phyloP scores from a whole-genome alignment of 176 grass and related monocot genomes.

The Aegilops tauschii region DNA sequence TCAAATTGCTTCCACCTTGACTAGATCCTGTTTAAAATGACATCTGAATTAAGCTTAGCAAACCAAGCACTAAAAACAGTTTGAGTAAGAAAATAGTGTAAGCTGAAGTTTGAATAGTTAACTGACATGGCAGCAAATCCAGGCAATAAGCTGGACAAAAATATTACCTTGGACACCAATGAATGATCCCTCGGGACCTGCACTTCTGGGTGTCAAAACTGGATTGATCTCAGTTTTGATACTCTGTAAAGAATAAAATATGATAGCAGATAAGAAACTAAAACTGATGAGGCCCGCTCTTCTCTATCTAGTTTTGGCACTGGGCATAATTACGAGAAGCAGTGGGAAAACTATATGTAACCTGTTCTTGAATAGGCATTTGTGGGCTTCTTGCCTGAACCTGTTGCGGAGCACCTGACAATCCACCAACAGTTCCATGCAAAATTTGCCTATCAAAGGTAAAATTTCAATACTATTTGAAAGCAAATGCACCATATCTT shows the following conservation, averaged over 20 bases:
- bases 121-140: slow-evolving; percentile 2
- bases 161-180: slow-evolving; percentile 85
- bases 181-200: slow-evolving; percentile 76
- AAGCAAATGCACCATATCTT: slow-evolving; percentile 7
- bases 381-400: slow-evolving; percentile 81
- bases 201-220: slow-evolving; percentile 69
- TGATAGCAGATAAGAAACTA: background rate
- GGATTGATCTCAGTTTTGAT: slow-evolving; percentile 96
- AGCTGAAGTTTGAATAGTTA: background rate
- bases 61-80: slow-evolving; percentile 13
- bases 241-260: slow-evolving; percentile 45
- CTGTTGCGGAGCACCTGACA: slow-evolving; percentile 81
- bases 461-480: slow-evolving; percentile 15
- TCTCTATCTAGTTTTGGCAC: background rate
- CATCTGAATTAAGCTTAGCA: slow-evolving; percentile 7
- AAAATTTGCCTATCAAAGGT: slow-evolving; percentile 72
- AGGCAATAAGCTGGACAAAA: background rate
- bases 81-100: background rate
- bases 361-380: slow-evolving; percentile 79
- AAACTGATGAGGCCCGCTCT: background rate
- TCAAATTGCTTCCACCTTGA: slow-evolving; percentile 91
- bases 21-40: slow-evolving; percentile 67
- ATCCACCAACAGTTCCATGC: slow-evolving; percentile 77
- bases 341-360: slow-evolving; percentile 23
- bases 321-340: background rate